Evolutionary conservation across 345 rosid species (phyloP), one percentile per base, ranked within the genome.

Genomic region (Pistacia vera): DNA sequence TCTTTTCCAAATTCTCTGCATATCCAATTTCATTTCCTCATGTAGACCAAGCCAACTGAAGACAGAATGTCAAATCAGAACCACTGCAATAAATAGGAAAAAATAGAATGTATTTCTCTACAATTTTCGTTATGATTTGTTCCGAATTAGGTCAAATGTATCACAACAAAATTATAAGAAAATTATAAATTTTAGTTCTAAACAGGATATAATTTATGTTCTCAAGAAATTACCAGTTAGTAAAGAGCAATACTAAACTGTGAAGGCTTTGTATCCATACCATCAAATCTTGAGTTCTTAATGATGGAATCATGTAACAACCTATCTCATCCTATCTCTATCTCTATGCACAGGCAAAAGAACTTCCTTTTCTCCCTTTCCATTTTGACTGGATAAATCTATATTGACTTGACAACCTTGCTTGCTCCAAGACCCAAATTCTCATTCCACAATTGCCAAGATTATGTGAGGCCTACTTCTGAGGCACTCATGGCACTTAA

Each of bases 1-100:
- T 78, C 98, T 85, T 82, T 90, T 95, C 99, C 99, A 95, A 55
- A 95, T 95, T 72, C 99, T 89, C 83, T 93, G 98, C 97, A 93
- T 88, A 83, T 95, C 99, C 87, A 95, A 75, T 83, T 93, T 95
- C 99, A 95, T 95, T 78, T 95, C 99, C 83, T 92, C 91, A 58
- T 93, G 81, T 68, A 95, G 88, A 7, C 87, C 92, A 68, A 72
- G 77, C 99, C 98, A 95, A 76, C 99, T 95, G 79, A 41, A 25
- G 52, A 81, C 62, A 68, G 58, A 49, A 75, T 36, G 12, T 28
- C 38, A 73, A 72, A 64, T n/a, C 67, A 54, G 18, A 54, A 54
- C 57, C 5, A 46, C 14, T 58, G 68, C 14, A 70, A 69, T 16
- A 57, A 46, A 38, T 30, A 67, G 20, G 16, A 44, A n/a, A 41